These are phyloP conservation scores for Rhytidhysteron rufulum DNA, from an alignment of 2,329 filamentous ascomycete genomes.

Conservation along the genomic window DNA sequence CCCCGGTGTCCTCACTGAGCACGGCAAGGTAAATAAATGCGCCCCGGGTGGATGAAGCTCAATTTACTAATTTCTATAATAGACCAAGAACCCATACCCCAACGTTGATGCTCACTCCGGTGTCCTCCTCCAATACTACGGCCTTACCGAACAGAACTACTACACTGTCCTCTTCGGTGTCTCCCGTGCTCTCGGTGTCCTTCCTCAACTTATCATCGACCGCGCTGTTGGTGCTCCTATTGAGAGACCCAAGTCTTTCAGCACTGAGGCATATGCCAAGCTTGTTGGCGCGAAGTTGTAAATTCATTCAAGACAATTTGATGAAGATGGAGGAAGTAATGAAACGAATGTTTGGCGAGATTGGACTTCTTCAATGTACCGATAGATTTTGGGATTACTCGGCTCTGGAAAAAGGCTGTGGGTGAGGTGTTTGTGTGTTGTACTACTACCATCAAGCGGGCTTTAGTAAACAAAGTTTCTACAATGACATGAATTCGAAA, in stretches of 20 bases:
- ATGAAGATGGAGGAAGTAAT: conserved; percentile 4
- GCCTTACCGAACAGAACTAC: conserved; percentile 97
- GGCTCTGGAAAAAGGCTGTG: conserved; percentile 7
- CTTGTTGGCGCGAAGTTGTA: conserved; percentile 87
- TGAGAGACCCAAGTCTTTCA: conserved; percentile 98
- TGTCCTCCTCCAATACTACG: conserved; percentile 99
- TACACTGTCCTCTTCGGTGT: conserved; percentile 99
- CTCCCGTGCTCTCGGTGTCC: conserved; percentile 93
- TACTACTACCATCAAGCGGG: conserved; percentile 8
- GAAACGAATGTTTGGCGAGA: conserved; percentile 16
- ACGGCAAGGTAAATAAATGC: conserved; percentile 70
- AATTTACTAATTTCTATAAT: too few relatives aligned
- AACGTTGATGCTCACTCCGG: conserved; percentile 99
- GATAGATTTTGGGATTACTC: conserved; percentile 33
- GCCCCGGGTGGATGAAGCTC: too few relatives aligned
- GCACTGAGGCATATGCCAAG: conserved; percentile 94
- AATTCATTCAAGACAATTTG: conserved; percentile 28
- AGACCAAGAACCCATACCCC: conserved; percentile 99
- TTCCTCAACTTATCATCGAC: conserved; percentile 99
- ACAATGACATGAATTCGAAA: too few relatives aligned
- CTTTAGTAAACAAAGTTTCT: conserved; percentile 1
- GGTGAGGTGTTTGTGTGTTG: conserved; percentile 21
- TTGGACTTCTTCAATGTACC: conserved; percentile 26
- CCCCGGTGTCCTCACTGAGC: conserved; percentile 93
- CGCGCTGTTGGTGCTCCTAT: conserved; percentile 95